Evolutionary conservation across 208 protist genomes (phyloP).

Genomic region (Porcisia hertigi): DNA sequence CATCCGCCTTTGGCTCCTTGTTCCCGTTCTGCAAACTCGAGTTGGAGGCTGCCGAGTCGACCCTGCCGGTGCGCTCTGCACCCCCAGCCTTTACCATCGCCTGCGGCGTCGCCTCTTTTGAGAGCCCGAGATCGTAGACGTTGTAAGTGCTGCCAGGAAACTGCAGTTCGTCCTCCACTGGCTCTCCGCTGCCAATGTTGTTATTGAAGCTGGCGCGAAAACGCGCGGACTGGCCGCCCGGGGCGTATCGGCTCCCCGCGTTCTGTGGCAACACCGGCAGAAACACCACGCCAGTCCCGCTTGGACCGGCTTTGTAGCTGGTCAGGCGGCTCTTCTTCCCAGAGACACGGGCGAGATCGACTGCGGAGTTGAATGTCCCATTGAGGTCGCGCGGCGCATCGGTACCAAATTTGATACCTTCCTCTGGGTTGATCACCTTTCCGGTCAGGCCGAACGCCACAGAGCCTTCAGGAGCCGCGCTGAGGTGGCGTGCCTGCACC

Average conservation of each 20-base stretch:
- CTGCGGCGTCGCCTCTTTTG: not conserved
- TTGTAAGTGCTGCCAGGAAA: conserved; percentile 86
- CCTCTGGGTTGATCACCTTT: conserved; percentile 63
- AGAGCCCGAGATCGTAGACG: conserved; percentile 43
- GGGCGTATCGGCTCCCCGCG: not conserved
- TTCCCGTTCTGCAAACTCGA: conserved; percentile 22
- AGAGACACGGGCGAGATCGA: conserved; percentile 31
- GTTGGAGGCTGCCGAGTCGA: conserved; percentile 26
- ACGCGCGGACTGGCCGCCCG: conserved; percentile 17
- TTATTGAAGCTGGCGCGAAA: conserved; percentile 61
- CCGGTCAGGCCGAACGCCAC: conserved; percentile 50
- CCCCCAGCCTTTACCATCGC: conserved; percentile 7
- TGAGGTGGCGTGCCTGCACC: conserved; percentile 65
- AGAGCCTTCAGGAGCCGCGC: conserved; percentile 38
- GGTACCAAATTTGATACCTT: conserved; percentile 55
- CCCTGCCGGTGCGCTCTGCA: conserved; percentile 13
- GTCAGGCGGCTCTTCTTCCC: conserved; percentile 27
- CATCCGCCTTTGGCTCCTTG: conserved; percentile 7
- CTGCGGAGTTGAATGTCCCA: conserved; percentile 43
- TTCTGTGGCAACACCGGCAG: conserved; percentile 38
- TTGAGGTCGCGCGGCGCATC: conserved; percentile 30
- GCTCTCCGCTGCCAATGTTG: conserved; percentile 47
- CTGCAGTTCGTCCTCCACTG: conserved; percentile 53
- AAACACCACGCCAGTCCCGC: conserved; percentile 81
- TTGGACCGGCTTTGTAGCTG: conserved; percentile 74